Conservation (phyloP, 805 yeast genomes). For the Cyberlindnera mrakii region DNA sequence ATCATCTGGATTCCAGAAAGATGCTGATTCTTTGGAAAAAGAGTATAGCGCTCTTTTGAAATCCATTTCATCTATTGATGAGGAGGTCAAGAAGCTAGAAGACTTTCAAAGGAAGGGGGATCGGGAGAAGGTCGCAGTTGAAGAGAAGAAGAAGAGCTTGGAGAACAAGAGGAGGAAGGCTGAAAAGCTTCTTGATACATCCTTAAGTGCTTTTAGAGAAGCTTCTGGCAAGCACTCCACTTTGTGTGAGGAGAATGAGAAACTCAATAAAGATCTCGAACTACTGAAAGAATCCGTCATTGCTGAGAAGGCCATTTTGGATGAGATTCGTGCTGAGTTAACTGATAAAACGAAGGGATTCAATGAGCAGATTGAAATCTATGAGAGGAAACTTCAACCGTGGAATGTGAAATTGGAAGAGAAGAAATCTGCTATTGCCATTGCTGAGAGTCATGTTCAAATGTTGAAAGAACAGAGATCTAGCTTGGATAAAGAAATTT, state of each 20-base stretch:
- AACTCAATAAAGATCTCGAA: constrained; percentile 38
- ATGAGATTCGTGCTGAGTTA: constrained; percentile 56
- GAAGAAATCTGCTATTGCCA: constrained; percentile 56
- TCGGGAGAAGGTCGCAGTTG: constrained; percentile 58
- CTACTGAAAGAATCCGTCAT: constrained; percentile 40
- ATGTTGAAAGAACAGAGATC: constrained; percentile 44
- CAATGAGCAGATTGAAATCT: constrained; percentile 54
- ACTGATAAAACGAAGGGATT: constrained; percentile 69
- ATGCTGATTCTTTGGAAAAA: constrained; percentile 27
- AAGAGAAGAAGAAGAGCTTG: constrained; percentile 70
- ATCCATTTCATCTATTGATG: constrained; percentile 19
- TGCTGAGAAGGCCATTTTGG: constrained; percentile 51
- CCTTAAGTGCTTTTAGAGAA: constrained; percentile 38
- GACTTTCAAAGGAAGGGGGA: constrained; percentile 38
- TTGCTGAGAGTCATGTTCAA: constrained; percentile 61
- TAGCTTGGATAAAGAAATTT: constrained; percentile 38
- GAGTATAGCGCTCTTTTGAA: constrained; percentile 23
- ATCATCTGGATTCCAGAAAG: constrained; percentile 33
- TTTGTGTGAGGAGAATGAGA: constrained; percentile 38
- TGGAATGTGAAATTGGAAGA: constrained; percentile 67
- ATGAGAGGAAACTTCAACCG: constrained; percentile 71
- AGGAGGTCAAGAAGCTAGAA: constrained; percentile 27
- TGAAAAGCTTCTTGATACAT: constrained; percentile 44
- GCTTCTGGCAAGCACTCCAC: constrained; percentile 41
- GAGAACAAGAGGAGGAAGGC: constrained; percentile 52